Conservation (phyloP, 495 filamentous ascomycete genomes). For the Stereocaulon alpinum region DNA sequence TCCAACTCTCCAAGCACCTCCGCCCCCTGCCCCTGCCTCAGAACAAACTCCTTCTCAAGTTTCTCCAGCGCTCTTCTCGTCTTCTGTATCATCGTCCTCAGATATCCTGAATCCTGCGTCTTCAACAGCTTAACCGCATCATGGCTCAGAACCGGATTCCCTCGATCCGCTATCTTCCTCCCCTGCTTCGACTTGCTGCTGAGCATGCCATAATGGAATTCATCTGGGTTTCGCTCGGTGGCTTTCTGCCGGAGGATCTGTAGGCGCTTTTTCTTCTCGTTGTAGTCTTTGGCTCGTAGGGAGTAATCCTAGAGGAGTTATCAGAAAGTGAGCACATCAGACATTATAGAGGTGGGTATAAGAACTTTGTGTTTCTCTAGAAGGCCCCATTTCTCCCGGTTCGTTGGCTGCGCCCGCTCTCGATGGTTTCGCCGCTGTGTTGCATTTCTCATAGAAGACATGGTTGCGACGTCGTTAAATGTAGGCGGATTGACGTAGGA, state of each 20-base stretch:
- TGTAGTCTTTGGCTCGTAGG: constrained; percentile 80
- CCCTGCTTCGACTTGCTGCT: constrained; percentile 52
- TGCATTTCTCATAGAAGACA: constrained; percentile 79
- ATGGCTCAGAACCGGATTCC: constrained; percentile 40
- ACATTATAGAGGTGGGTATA: not conserved
- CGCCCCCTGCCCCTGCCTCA: constrained; percentile 30
- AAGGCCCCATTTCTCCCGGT: constrained; percentile 72
- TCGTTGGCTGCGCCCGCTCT: constrained; percentile 77
- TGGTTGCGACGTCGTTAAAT: constrained; percentile 21
- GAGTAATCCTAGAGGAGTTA: constrained; percentile 64
- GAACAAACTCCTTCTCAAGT: constrained; percentile 42
- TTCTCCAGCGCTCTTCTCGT: constrained; percentile 49
- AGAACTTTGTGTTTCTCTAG: constrained; percentile 79
- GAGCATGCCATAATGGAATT: constrained; percentile 93
- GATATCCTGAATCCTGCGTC: constrained; percentile 88
- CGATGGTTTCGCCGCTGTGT: constrained; percentile 66
- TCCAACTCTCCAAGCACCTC: constrained; percentile 18
- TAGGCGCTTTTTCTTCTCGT: constrained; percentile 69
- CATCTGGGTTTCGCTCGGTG: constrained; percentile 83
- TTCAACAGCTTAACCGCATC: constrained; percentile 82
- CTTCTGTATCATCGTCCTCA: constrained; percentile 56
- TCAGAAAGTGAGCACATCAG: constrained; percentile 15
- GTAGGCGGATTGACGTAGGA: no score
- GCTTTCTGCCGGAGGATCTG: constrained; percentile 72
- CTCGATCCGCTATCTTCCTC: constrained; percentile 44